phyloP scores from a whole-genome alignment of 2,329 filamentous ascomycete genomes.

The Hypoxylon sp. region DNA sequence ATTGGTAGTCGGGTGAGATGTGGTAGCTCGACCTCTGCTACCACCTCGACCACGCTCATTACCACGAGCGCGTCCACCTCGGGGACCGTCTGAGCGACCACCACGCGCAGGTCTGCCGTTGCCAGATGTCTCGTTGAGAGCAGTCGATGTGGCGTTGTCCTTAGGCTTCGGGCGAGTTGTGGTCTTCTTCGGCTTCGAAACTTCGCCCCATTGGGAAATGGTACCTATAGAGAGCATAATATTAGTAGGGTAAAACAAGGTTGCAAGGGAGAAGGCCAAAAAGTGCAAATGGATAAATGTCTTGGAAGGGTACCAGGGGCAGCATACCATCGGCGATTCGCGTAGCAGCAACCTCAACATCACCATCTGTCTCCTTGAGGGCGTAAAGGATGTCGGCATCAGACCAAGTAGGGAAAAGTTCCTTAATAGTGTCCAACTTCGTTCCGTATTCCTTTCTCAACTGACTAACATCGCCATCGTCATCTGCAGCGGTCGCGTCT shows the following conservation, averaged over 20 bases:
- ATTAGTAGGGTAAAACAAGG: constrained; percentile 42
- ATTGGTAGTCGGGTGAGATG: constrained; percentile 67
- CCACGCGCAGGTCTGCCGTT: constrained; percentile 64
- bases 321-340: constrained; percentile 79
- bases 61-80: constrained; percentile 52
- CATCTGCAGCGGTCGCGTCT: constrained; percentile 69
- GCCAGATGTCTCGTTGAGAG: constrained; percentile 59
- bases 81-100: constrained; percentile 59
- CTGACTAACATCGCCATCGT: constrained; percentile 89
- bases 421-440: constrained; percentile 83
- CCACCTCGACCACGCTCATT: constrained; percentile 69
- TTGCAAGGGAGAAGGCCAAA: constrained; percentile 9
- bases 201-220: constrained; percentile 85
- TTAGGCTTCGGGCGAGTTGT: constrained; percentile 76
- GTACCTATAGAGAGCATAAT: constrained; percentile 61
- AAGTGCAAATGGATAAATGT: constrained; percentile 20
- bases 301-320: constrained; percentile 2
- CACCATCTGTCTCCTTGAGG: constrained; percentile 85
- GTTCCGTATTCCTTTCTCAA: constrained; percentile 88
- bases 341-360: constrained; percentile 77
- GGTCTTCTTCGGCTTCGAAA: constrained; percentile 82
- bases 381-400: constrained; percentile 94
- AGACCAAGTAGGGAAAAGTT: constrained; percentile 95
- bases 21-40: constrained; percentile 70
- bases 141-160: constrained; percentile 62